Base-by-base conservation (phyloP, 257 asterid species). In the Ilex asprella region DNA sequence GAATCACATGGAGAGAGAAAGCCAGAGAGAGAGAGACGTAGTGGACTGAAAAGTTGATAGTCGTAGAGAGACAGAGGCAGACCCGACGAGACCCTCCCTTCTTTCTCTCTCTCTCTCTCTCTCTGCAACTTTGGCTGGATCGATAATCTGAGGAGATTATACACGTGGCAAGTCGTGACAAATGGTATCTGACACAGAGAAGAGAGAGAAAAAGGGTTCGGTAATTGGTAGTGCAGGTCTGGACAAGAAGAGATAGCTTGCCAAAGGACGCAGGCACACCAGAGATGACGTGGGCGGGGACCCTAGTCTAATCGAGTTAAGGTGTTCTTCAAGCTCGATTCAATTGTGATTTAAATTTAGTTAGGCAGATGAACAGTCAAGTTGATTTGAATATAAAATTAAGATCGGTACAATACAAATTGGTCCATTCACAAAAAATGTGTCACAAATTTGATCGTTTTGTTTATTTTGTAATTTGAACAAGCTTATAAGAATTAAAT, bases 1-100 rank as follows among this genome's bases (percentile, higher is more conserved):
- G 67, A 46, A 66, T 67, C 50, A 63, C 62, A 75, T 59, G 75
- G 66, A 58, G 60, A 29, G 68, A 59, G 58, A 53, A 7, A 21
- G 27, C 27, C 13, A 47, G 67, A 65, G 56, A 63, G 55, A 69
- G 59, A 65, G 79, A 71, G 46, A 73, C 74, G 83, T 75, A 61
- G 84, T 70, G 82, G 86, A 75, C 79, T 70, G 77, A 66, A 77
- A 77, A 74, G 59, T 46, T 46, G 52, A 46, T 5, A 10, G 0
- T 46, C n/a, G 52, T 10, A 46, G 57, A 21, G 10, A 53, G 15
- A 2, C 30, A 14, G 57, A 53, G 15, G 30, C 27, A 14, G 5
- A 7, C 6, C 27, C 10, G 10, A 14, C n/a, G 9, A 4, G 10
- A 15, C 30, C 57, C 15, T 15, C 10, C 15, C 15, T 2, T 29